Evolutionary conservation across 768 basidiomycete genomes (phyloP).

Genomic region (Boletus huronensis): DNA sequence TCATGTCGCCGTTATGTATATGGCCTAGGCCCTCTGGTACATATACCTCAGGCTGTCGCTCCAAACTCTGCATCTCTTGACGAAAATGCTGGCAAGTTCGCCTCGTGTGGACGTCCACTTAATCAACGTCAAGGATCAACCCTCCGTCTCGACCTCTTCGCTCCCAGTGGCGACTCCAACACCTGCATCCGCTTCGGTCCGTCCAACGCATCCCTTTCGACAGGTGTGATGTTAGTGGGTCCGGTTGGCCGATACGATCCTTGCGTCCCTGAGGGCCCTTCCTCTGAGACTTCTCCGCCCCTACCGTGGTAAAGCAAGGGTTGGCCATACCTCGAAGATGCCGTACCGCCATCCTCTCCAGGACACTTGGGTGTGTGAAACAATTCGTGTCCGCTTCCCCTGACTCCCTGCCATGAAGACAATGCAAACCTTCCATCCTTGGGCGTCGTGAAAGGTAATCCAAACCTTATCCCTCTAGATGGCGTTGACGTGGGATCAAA

Average conservation of each 20-base stretch:
- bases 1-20: not conserved
- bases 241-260: conserved; percentile 15
- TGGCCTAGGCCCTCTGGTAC: no score
- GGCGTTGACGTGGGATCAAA: conserved; percentile 82
- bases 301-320: conserved; percentile 11
- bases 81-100: not conserved
- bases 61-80: not conserved
- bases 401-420: conserved; percentile 16
- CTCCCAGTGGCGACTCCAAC: conserved; percentile 29
- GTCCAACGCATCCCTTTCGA: conserved; percentile 36
- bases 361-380: conserved; percentile 54
- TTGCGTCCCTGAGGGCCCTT: conserved; percentile 13
- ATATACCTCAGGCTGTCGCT: no score
- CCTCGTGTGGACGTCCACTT: not conserved
- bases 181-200: conserved; percentile 23
- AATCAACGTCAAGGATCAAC: conserved; percentile 11
- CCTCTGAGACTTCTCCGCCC: conserved; percentile 21
- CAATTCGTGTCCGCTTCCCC: conserved; percentile 38
- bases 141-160: conserved; percentile 23
- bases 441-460: conserved; percentile 57
- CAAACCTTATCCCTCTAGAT: conserved; percentile 70
- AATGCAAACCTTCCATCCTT: conserved; percentile 48
- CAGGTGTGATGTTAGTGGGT: conserved; percentile 50
- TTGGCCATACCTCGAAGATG: conserved; percentile 5
- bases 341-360: conserved; percentile 19